Evolutionary conservation across 2,329 filamentous ascomycete genomes (phyloP).

Genomic region (Verticillium dahliae): DNA sequence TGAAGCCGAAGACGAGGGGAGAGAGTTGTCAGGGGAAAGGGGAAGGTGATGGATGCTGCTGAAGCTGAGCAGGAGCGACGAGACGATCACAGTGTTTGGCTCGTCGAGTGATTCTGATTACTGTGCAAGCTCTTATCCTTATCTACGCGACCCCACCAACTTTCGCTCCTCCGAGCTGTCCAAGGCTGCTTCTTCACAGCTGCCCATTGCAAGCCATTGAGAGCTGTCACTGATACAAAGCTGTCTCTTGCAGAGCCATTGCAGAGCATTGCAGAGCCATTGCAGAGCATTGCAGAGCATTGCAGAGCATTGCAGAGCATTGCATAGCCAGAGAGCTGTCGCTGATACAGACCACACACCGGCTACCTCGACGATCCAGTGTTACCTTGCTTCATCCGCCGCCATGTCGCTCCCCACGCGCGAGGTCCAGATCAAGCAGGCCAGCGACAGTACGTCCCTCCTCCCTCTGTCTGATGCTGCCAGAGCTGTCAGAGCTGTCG

Average conservation of each 20-base stretch:
- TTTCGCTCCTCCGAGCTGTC: neutral
- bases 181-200: no score
- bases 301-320: no score
- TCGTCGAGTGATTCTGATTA: neutral
- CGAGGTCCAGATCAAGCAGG: conserved; percentile 36
- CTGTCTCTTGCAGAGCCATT: no score
- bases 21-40: neutral
- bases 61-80: neutral
- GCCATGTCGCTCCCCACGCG: conserved; percentile 29
- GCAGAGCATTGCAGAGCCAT: no score
- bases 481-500: neutral
- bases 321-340: no score
- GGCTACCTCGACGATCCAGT: no score
- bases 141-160: neutral
- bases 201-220: neutral
- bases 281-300: no score
- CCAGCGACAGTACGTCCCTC: conserved; percentile 35
- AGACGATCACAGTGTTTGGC: neutral
- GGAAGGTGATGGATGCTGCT: no score
- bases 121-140: conserved; percentile 2
- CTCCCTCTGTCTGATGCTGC: neutral
- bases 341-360: no score
- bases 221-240: no score
- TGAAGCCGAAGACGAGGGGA: neutral
- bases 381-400: neutral